phyloP scores from a whole-genome alignment of 2,329 filamentous ascomycete species.

The Aspergillus novoparasiticus region DNA sequence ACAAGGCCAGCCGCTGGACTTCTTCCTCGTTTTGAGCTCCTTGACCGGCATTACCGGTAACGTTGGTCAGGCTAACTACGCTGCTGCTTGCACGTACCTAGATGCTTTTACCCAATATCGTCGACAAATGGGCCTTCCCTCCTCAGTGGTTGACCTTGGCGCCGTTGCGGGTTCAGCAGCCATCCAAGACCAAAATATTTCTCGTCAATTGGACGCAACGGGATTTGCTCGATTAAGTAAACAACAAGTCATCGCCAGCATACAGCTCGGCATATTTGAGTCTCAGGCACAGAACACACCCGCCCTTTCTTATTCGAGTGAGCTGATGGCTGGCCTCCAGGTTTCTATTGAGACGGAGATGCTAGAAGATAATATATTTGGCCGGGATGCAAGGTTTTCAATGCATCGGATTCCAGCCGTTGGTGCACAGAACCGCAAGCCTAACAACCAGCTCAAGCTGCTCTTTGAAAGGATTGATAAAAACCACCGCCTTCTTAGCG shows the following conservation, averaged over 20 bases:
- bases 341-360: background rate
- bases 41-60: background rate
- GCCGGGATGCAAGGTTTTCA: background rate
- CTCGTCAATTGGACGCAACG: background rate
- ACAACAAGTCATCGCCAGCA: background rate
- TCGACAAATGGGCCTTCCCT: background rate
- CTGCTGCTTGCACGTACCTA: background rate
- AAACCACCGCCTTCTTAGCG: too few species aligned
- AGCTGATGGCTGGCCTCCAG: background rate
- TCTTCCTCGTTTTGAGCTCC: background rate
- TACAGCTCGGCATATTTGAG: background rate
- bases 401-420: background rate
- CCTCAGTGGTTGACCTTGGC: background rate
- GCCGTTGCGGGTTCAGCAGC: background rate
- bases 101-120: background rate
- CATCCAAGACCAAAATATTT: background rate
- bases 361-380: background rate
- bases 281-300: background rate
- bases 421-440: background rate
- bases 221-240: background rate
- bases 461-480: too few species aligned
- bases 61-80: background rate
- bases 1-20: background rate
- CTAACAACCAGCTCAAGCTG: background rate
- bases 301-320: background rate